Conservation (phyloP, 441 rosid species). For the Capsella rubella region DNA sequence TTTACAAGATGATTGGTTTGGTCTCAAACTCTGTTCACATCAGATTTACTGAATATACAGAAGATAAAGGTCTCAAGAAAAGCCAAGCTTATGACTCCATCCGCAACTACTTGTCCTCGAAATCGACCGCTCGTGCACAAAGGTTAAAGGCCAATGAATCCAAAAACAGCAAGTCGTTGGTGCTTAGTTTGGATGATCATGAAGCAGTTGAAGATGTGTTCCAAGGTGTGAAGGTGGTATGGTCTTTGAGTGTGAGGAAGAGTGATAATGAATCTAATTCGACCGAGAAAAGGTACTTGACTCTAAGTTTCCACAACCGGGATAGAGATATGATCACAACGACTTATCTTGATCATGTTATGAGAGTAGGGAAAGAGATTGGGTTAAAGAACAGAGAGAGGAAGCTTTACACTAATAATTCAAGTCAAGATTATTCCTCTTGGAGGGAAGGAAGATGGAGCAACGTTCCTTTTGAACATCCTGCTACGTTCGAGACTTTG, state of each 20-base stretch:
- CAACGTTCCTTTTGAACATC: background rate
- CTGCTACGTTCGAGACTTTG: background rate
- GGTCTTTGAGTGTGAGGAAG: slow-evolving; percentile 40
- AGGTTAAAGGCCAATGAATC: slow-evolving; percentile 55
- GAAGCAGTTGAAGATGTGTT: slow-evolving; percentile 64
- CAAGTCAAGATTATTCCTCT: background rate
- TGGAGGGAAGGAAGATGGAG: background rate
- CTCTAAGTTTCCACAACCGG: background rate
- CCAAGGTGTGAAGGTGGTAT: slow-evolving; percentile 55
- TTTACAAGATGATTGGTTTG: slow-evolving; percentile 37
- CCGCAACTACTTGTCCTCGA: slow-evolving; percentile 57
- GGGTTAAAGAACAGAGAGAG: slow-evolving; percentile 40
- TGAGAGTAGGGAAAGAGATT: slow-evolving; percentile 40
- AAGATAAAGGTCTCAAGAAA: slow-evolving; percentile 52
- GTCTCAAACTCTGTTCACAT: slow-evolving; percentile 59
- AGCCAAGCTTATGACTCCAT: slow-evolving; percentile 58
- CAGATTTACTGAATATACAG: slow-evolving; percentile 59
- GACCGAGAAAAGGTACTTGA: background rate
- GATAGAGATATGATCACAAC: background rate
- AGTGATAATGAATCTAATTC: background rate
- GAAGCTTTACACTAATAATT: slow-evolving; percentile 46
- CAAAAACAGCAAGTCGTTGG: slow-evolving; percentile 55
- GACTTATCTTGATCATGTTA: slow-evolving; percentile 34
- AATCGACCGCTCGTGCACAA: slow-evolving; percentile 41
- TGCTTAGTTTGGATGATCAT: slow-evolving; percentile 66